Evolutionary conservation across 1,284 basidiomycete species (phyloP).

Genomic region (Volvariella volvacea): DNA sequence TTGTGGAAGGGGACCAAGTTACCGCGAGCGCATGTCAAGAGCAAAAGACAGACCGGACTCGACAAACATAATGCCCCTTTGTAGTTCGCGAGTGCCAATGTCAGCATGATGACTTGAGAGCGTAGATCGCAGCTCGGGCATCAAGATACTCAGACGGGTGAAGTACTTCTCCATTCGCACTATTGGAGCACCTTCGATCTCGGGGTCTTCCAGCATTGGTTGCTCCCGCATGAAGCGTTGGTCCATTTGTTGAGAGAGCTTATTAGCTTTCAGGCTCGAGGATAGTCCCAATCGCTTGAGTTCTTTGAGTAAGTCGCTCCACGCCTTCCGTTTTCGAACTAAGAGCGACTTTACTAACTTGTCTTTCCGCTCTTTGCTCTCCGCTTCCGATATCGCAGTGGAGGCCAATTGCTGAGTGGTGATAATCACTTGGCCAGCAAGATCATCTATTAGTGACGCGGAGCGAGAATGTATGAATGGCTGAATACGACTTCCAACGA

Average conservation of each 20-base stretch:
- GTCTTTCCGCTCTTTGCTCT: slow-evolving; percentile 54
- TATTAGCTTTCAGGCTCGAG: slow-evolving; percentile 65
- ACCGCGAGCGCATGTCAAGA: slow-evolving; percentile 45
- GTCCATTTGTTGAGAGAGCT: slow-evolving; percentile 59
- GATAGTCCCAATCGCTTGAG: slow-evolving; percentile 80
- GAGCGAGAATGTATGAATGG: slow-evolving; percentile 33
- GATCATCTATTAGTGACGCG: slow-evolving; percentile 43
- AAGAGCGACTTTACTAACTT: slow-evolving; percentile 76
- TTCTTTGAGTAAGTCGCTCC: slow-evolving; percentile 88
- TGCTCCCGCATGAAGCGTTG: slow-evolving; percentile 66
- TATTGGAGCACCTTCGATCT: slow-evolving; percentile 14
- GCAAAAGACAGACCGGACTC: slow-evolving; percentile 74
- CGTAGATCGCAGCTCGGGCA: slow-evolving; percentile 65
- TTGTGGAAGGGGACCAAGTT: slow-evolving; percentile 10
- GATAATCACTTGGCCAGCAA: slow-evolving; percentile 73
- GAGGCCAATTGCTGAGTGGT: slow-evolving; percentile 60
- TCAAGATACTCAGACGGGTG: slow-evolving; percentile 57
- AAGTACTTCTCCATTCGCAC: slow-evolving; percentile 65
- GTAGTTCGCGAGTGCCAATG: slow-evolving; percentile 79
- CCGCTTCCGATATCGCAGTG: slow-evolving; percentile 37
- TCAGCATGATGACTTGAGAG: slow-evolving; percentile 76
- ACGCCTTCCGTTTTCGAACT: slow-evolving; percentile 86
- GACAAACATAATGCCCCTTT: slow-evolving; percentile 71
- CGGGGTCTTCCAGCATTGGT: slow-evolving; percentile 27
- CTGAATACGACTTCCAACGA: slow-evolving; percentile 37